phyloP scores from a whole-genome alignment of 2,329 filamentous ascomycete species.

The Penicillium sp. region DNA sequence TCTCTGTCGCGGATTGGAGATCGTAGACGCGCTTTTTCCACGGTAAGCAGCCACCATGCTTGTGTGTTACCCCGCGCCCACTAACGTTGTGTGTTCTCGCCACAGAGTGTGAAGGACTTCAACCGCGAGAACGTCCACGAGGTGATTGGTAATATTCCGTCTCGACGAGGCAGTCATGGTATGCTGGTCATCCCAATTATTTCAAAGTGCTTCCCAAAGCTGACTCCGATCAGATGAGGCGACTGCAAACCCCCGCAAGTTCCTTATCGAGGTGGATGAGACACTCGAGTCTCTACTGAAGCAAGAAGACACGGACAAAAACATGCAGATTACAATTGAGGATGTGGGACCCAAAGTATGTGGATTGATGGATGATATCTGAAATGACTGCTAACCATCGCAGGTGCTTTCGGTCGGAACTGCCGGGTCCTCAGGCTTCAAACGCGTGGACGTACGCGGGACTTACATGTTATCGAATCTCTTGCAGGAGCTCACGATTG shows the following conservation, averaged over 20 bases:
- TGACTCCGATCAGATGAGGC: constrained; percentile 59
- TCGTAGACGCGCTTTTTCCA: constrained; percentile 51
- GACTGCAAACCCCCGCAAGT: constrained; percentile 64
- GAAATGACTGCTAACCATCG: constrained; percentile 1
- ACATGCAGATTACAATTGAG: constrained; percentile 97
- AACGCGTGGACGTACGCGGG: constrained; percentile 83
- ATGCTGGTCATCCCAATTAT: constrained; percentile 8
- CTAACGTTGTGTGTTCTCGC: constrained; percentile 11
- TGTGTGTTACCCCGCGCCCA: constrained; percentile 12
- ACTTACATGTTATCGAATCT: constrained; percentile 98
- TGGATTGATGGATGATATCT: neutral
- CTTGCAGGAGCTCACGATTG: constrained; percentile 86
- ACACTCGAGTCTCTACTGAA: constrained; percentile 72
- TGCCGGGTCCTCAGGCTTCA: constrained; percentile 76
- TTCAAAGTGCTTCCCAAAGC: neutral
- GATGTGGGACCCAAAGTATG: constrained; percentile 82
- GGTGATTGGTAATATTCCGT: constrained; percentile 29
- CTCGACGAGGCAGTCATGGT: constrained; percentile 45
- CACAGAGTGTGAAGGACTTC: constrained; percentile 35
- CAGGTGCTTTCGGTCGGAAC: constrained; percentile 78
- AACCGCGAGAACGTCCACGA: constrained; percentile 34
- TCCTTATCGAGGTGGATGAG: constrained; percentile 77
- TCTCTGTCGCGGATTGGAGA: constrained; percentile 43
- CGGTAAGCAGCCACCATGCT: constrained; percentile 40
- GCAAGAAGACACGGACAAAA: constrained; percentile 87